Conservation (phyloP, 2,329 filamentous ascomycete species). For the Verticillium nonalfalfae region DNA sequence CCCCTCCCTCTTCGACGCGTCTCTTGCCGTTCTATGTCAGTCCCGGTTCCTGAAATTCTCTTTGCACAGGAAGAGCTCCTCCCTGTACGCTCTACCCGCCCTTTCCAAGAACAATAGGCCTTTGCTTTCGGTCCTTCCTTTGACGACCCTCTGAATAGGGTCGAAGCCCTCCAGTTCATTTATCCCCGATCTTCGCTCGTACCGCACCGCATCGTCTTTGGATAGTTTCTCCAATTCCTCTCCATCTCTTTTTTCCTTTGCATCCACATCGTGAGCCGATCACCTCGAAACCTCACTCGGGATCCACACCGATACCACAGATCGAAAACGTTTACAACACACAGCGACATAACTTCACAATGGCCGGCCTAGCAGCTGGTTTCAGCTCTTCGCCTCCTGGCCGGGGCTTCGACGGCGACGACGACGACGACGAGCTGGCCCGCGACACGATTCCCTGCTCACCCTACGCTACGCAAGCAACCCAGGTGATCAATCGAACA, state of each 20-base stretch:
- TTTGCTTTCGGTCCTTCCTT: not conserved
- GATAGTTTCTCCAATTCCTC: not conserved
- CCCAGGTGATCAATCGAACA: conserved; percentile 37
- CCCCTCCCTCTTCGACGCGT: not conserved
- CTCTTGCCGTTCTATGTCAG: not conserved
- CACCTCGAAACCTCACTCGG: not conserved
- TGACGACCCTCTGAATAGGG: not conserved
- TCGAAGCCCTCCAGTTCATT: not conserved
- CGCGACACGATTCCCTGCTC: conserved; percentile 39
- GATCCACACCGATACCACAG: not conserved
- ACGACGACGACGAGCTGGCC: conserved; percentile 37
- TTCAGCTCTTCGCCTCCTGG: not conserved
- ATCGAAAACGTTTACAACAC: not conserved
- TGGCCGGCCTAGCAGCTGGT: not conserved
- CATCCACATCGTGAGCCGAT: not conserved
- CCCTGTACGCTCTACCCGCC: not conserved
- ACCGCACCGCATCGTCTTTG: not conserved
- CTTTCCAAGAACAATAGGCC: not conserved
- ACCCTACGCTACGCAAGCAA: conserved; percentile 37
- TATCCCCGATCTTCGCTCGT: not conserved
- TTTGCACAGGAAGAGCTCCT: not conserved
- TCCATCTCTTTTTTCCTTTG: conserved; percentile 1
- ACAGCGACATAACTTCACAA: not conserved
- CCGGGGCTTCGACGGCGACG: conserved; percentile 13
- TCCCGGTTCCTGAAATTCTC: not conserved